Evolutionary conservation across 1,139 yeast genomes (phyloP), one percentile per base, ranked within the genome.

Genomic region (Yamadazyma jaroonii): DNA sequence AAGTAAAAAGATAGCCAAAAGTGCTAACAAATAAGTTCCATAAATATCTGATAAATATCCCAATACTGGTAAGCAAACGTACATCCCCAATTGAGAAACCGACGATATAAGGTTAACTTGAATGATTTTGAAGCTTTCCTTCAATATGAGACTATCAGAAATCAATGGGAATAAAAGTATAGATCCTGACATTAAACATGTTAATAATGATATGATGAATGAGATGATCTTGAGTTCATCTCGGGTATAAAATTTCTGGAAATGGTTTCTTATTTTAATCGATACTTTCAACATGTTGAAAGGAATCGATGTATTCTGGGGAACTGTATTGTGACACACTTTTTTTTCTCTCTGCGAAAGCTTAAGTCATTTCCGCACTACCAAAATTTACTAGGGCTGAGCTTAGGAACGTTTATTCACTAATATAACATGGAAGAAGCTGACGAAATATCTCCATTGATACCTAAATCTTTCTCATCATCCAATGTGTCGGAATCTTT

Each of bases 1-100:
- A 49, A 85, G 84, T 32, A 84, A 65, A 42, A 77, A 45, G 29
- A 84, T 65, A 13, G 94, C 77, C 23, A 85, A 54, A 15, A 83
- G 50, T 3, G 92, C 81, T 33, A 90, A 61, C 20, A 84, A 55
- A 10, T 86, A 84, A 1, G 96, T 94, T 0, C 97, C 96, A 53
- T 84, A 85, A 20, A 79, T 65, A 57, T 92, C 97, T 1, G 95
- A 90, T 34, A 86, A 61, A 48, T 84, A 79, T 0, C 98, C 98
- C 33, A 90, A 62, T 0, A 83, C 56, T 0, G 97, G 97, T 5
- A 90, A 77, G 12, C 94, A 83, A 38, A 89, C 61, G 57, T 92
- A 92, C 79, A 87, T 81, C 2, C 97, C 97, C 37, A 85, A 61
- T 23, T 86, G 84, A 29, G 86, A 81, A 15, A 79, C 67, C 28